These are phyloP conservation scores for Mallotus repandus DNA, from an alignment of 441 rosid species.

Conservation along the genomic window DNA sequence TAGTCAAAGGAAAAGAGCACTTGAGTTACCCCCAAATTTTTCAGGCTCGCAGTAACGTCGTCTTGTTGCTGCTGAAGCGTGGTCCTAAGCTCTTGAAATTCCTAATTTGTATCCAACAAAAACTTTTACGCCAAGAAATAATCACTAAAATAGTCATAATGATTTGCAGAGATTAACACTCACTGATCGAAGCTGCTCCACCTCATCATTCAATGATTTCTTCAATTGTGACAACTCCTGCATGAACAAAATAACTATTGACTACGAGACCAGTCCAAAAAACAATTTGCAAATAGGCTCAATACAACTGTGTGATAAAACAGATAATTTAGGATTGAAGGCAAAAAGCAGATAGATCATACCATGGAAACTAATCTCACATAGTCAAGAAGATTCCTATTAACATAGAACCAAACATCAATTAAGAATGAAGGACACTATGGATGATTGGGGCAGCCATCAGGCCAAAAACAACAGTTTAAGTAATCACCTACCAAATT, in stretches of 20 bases:
- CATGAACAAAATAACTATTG: slow-evolving; percentile 13
- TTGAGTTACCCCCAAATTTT: slow-evolving; percentile 59
- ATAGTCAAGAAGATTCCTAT: no score
- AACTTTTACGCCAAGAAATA: neutral
- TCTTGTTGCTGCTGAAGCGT: slow-evolving; percentile 83
- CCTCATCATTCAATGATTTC: slow-evolving; percentile 68
- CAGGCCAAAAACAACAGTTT: neutral
- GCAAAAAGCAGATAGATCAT: no score
- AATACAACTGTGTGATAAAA: neutral
- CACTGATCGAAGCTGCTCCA: slow-evolving; percentile 75
- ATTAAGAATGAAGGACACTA: neutral
- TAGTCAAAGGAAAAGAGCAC: neutral
- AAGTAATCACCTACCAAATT: neutral
- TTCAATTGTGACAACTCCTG: slow-evolving; percentile 80
- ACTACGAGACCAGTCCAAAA: neutral
- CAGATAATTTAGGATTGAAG: no score
- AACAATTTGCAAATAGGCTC: neutral
- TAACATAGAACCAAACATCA: neutral
- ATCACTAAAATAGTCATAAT: neutral
- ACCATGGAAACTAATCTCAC: no score
- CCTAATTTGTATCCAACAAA: slow-evolving; percentile 36
- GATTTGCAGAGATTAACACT: slow-evolving; percentile 21
- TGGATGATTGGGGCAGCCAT: neutral
- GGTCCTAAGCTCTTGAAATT: slow-evolving; percentile 69
- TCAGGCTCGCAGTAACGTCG: slow-evolving; percentile 64